Percentiles rank a stretch among this genome's conserved stretches.
phyloP scores from a whole-genome alignment of 495 filamentous ascomycete genomes.

The Daldinia childiae region DNA sequence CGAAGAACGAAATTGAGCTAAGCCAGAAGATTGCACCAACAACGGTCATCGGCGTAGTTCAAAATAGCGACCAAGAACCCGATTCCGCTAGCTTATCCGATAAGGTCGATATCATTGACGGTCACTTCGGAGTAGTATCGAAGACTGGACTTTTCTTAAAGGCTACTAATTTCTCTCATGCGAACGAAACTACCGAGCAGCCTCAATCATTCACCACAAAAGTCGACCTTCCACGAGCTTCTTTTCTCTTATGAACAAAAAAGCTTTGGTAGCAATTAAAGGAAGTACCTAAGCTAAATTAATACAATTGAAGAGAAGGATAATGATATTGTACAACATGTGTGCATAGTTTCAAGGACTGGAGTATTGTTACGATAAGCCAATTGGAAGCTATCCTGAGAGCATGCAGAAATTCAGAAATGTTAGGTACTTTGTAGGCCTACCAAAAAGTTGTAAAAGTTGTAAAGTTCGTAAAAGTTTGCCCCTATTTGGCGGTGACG shows the following conservation, averaged over 20 bases:
- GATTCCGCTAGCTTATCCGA: neutral
- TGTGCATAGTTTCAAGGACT: too few species aligned
- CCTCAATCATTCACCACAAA: constrained; percentile 27
- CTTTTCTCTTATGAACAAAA: constrained; percentile 9
- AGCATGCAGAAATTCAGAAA: neutral
- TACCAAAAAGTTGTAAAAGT: neutral
- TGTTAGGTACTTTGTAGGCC: neutral
- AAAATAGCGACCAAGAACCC: constrained; percentile 26
- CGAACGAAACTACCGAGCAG: constrained; percentile 9
- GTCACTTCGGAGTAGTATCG: constrained; percentile 56
- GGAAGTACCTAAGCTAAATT: neutral
- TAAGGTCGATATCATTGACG: constrained; percentile 31
- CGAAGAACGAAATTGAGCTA: constrained; percentile 19
- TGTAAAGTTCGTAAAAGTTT: neutral
- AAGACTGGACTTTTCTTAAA: constrained; percentile 53
- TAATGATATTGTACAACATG: neutral
- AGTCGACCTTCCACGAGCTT: constrained; percentile 26
- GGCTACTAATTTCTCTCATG: constrained; percentile 15
- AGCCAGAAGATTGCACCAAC: constrained; percentile 16
- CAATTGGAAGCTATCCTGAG: too few species aligned
- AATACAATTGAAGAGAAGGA: neutral
- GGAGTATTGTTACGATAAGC: too few species aligned
- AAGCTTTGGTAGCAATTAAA: neutral
- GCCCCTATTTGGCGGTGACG: constrained; percentile 12
- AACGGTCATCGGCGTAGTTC: constrained; percentile 32